Conservation (phyloP, 1,139 yeast genomes). For the Lodderomyces jiufengensis region DNA sequence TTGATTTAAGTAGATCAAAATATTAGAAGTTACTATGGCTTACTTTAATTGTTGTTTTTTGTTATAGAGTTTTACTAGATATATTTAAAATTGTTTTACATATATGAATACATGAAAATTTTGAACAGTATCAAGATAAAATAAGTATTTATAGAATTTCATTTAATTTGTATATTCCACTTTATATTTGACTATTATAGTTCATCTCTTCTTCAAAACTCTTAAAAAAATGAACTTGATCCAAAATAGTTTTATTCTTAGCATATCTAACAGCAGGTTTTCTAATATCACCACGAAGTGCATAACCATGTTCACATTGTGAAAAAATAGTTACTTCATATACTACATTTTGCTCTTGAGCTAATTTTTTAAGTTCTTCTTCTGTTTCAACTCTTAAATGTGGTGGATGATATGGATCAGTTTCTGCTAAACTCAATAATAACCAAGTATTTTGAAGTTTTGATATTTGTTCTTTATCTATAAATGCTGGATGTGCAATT, state of each 20-base stretch:
- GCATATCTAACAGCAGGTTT: constrained; percentile 60
- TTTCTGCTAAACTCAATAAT: constrained; percentile 68
- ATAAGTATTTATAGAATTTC: too few species aligned
- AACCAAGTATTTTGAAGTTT: constrained; percentile 56
- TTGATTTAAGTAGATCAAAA: too few species aligned
- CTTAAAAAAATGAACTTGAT: constrained; percentile 42
- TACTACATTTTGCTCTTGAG: too few species aligned
- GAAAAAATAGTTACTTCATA: constrained; percentile 61
- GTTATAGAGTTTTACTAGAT: too few species aligned
- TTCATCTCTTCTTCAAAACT: too few species aligned
- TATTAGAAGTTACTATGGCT: too few species aligned
- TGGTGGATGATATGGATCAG: constrained; percentile 56
- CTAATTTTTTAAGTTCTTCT: constrained; percentile 42
- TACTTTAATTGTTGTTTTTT: too few species aligned
- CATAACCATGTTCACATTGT: constrained; percentile 69
- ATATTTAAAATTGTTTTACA: too few species aligned
- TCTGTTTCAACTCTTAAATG: constrained; percentile 66
- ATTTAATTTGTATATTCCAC: too few species aligned
- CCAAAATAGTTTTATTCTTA: constrained; percentile 61
- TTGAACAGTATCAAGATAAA: too few species aligned
- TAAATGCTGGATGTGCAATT: constrained; percentile 77
- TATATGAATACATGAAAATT: too few species aligned
- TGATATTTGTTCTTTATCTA: constrained; percentile 55
- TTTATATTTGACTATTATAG: too few species aligned
- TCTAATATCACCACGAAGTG: constrained; percentile 68